Base-by-base conservation (phyloP, 2,329 filamentous ascomycete genomes). In the Byssoonygena ceratinophila region DNA sequence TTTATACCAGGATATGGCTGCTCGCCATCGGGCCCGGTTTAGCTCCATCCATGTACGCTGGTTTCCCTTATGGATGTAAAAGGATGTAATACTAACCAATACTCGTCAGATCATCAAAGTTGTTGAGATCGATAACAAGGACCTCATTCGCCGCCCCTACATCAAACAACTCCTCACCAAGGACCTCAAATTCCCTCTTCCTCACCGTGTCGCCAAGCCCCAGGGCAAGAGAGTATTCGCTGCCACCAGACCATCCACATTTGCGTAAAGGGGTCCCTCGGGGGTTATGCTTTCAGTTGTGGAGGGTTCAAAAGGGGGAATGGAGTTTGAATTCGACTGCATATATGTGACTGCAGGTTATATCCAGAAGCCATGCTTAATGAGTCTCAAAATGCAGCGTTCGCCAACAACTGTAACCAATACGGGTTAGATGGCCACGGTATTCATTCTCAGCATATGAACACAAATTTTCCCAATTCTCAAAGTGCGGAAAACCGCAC, bases 1-100 rank as follows among this genome's bases (percentile, higher is more conserved):
- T 65, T 83, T 98, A 72, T 98, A 98, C 85, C 87, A 92, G 77
- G 92, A 98, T 80, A 97, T 98, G 92, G 89, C 92, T 66, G 91
- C 94, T 75, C 88, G 92, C 74, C 92, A 98, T 84, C 89, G 87
- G 73, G 85, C 92, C 71, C 87, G 92, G 70, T 98, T 98, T 82
- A 84, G 92, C 77, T 94, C 87, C 66, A 92, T 98, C 74, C 90
- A 96, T 83, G 91, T 96, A 89, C 62, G 90, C 80, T 61, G 20
- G n/a, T n/a, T 40, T 54, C 31, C 25, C 32, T 25, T 20, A 8
- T 22, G n/a, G 40, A 23, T 50, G 5, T 32, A 25, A 9, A 8
- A 9, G 11, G 9, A 2, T 14, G 27, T 37, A 5, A 12, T 54
- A 41, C 56, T 59, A 52, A 59, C 40, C 43, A 16, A 34, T 29